These are phyloP conservation scores for Hylodesmum podocarpum DNA, from an alignment of 306 rosid species.

Conservation along the genomic window DNA sequence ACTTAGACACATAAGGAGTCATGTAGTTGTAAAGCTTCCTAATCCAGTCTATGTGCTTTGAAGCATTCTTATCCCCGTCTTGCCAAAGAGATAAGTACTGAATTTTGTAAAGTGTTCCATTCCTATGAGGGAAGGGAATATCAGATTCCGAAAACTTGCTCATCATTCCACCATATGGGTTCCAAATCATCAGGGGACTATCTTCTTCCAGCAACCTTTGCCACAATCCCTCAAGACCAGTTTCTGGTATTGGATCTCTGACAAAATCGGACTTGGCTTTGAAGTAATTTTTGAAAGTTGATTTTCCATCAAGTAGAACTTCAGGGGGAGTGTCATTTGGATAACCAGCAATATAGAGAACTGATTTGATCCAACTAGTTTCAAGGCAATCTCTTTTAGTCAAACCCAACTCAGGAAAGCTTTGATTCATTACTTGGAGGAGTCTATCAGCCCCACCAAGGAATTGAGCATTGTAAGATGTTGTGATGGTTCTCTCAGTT, in stretches of 20 bases:
- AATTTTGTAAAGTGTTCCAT: conserved; percentile 64
- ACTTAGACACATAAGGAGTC: conserved; percentile 66
- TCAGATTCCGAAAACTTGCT: conserved; percentile 53
- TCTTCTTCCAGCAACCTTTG: conserved; percentile 59
- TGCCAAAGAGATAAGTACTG: conserved; percentile 62
- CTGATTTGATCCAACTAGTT: conserved; percentile 78
- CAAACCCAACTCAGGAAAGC: conserved; percentile 74
- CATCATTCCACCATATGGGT: conserved; percentile 86
- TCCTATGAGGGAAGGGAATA: conserved; percentile 77
- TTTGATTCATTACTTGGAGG: conserved; percentile 46
- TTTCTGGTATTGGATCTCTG: conserved; percentile 57
- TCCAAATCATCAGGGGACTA: conserved; percentile 50
- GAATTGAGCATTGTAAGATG: conserved; percentile 63
- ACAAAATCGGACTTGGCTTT: conserved; percentile 89
- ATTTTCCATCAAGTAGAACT: conserved; percentile 61
- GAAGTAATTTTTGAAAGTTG: conserved; percentile 72
- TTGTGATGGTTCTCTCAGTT: conserved; percentile 51
- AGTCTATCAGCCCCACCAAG: conserved; percentile 58
- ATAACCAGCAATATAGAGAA: conserved; percentile 66
- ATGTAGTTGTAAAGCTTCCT: conserved; percentile 70
- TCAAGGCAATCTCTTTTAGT: conserved; percentile 51
- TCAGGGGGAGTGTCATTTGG: conserved; percentile 60
- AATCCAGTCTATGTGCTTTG: conserved; percentile 70
- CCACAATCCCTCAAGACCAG: conserved; percentile 70
- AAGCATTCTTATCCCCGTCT: conserved; percentile 32